A percentile compares a stretch with the other conserved stretches of the same genome.
These are phyloP conservation scores for Carex arenaria DNA, from an alignment of 202 grass and related monocot species.

Conservation along the genomic window DNA sequence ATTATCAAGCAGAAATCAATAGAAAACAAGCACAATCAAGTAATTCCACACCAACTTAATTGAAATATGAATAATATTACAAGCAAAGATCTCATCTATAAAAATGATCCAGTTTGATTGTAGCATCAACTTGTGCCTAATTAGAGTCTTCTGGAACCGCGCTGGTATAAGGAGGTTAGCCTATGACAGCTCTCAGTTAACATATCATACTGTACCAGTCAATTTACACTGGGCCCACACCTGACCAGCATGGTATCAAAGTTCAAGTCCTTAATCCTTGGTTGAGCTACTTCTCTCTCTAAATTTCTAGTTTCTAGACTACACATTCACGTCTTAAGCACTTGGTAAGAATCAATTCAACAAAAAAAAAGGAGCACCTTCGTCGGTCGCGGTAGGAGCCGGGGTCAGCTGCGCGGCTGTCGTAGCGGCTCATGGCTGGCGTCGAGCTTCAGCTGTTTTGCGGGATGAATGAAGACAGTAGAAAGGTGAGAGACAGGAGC, in stretches of 20 bases:
- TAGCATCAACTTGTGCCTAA: background rate
- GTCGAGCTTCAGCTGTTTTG: background rate
- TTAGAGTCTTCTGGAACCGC: background rate
- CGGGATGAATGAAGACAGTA: background rate
- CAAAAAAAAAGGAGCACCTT: conserved; percentile 36
- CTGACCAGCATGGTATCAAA: background rate
- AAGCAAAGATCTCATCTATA: background rate
- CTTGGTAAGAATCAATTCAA: background rate
- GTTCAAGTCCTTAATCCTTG: background rate
- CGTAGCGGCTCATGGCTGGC: conserved; percentile 75
- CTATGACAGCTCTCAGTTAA: background rate
- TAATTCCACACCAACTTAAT: background rate
- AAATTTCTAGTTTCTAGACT: conserved; percentile 14
- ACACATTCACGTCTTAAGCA: background rate
- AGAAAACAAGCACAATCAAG: background rate
- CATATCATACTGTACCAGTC: background rate
- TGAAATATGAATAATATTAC: background rate
- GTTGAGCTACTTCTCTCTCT: background rate
- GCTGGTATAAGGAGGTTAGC: background rate
- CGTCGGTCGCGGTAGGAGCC: conserved; percentile 74
- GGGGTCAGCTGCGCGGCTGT: conserved; percentile 66
- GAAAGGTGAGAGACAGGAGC: background rate
- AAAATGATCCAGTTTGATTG: background rate
- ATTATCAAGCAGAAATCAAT: background rate
- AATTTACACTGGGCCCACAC: background rate